phyloP scores from a whole-genome alignment of 768 basidiomycete genomes.

The Russula sp. region DNA sequence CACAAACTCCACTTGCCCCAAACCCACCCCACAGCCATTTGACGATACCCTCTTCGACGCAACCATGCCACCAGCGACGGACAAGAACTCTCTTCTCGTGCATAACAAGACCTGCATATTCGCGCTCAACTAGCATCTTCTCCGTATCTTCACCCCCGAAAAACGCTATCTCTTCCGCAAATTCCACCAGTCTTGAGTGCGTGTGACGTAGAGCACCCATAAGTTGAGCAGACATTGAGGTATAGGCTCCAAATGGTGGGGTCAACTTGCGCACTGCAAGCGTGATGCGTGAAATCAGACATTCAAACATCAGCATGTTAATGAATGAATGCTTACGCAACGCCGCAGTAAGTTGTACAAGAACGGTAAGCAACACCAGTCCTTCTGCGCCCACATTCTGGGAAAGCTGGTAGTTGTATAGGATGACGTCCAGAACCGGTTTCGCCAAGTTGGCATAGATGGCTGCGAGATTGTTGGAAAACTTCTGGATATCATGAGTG shows the following conservation, averaged over 20 bases:
- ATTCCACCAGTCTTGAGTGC: conserved; percentile 86
- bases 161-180: conserved; percentile 84
- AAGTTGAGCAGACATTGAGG: conserved; percentile 81
- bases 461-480: conserved; percentile 83
- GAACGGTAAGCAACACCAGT: conserved; percentile 69
- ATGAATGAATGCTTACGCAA: conserved; percentile 51
- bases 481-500: conserved; percentile 91
- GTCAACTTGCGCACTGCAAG: conserved; percentile 75
- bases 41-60: conserved; percentile 90
- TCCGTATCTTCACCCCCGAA: conserved; percentile 85
- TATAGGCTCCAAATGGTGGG: conserved; percentile 87
- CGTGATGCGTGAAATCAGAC: neutral
- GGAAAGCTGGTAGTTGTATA: conserved; percentile 94
- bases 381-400: conserved; percentile 94
- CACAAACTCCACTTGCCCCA: conserved; percentile 50
- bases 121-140: conserved; percentile 85
- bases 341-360: conserved; percentile 80
- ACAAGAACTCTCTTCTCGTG: conserved; percentile 79
- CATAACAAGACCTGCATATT: conserved; percentile 76
- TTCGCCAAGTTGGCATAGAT: conserved; percentile 95
- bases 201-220: conserved; percentile 87
- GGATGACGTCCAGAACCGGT: conserved; percentile 83
- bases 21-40: conserved; percentile 98
- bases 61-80: conserved; percentile 84
- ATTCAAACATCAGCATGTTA: neutral